Conservation (phyloP, 345 rosid genomes). For the Nephelium lappaceum region DNA sequence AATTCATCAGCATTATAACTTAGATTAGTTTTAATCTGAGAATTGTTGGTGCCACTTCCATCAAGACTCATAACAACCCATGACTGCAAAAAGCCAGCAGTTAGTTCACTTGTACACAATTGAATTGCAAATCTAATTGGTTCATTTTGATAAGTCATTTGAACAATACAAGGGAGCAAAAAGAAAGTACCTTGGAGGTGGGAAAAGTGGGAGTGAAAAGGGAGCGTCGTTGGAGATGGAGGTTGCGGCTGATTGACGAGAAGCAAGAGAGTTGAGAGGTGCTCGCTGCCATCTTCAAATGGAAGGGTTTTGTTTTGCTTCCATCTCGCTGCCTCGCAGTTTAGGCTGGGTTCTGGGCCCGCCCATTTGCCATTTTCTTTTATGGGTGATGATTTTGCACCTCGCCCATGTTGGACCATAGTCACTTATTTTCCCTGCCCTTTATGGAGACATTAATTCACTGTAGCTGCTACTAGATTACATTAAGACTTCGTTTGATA, state of each 20-base stretch:
- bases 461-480: no score
- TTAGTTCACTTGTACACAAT: constrained; percentile 7
- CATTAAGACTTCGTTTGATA: no score
- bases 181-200: constrained; percentile 44
- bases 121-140: no score
- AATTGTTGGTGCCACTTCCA: constrained; percentile 38
- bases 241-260: constrained; percentile 58
- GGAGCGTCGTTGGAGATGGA: constrained; percentile 43
- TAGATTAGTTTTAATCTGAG: constrained; percentile 35
- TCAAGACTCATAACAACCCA: constrained; percentile 53
- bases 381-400: no score
- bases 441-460: no score
- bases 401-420: no score
- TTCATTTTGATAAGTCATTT: background rate
- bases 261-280: constrained; percentile 63
- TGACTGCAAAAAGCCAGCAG: constrained; percentile 37
- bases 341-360: no score
- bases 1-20: constrained; percentile 50
- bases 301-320: background rate
- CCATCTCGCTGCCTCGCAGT: no score
- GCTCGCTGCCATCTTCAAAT: constrained; percentile 30
- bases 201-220: constrained; percentile 32
- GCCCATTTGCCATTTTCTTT: no score
- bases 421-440: no score
- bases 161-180: background rate